Base-by-base conservation (phyloP, 2,329 filamentous ascomycete species). In the Venturia nashicola region DNA sequence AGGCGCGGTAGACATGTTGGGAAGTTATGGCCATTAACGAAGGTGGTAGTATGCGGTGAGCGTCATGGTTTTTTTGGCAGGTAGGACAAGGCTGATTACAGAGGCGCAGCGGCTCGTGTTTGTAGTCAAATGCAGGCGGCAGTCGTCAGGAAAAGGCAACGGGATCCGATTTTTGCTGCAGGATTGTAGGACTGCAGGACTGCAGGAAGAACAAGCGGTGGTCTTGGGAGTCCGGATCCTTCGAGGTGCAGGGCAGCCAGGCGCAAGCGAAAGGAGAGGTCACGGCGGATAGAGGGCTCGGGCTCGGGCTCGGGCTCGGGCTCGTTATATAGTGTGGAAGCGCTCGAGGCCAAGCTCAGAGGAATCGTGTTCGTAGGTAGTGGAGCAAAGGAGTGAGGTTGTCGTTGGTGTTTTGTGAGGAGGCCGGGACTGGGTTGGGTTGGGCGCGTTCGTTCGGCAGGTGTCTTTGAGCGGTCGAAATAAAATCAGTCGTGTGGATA, bases 1-100 rank as follows among this genome's bases (percentile, higher is more conserved):
- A 51, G 46, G 51, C 51, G 51, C 27, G 51, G 44, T 44, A 39
- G 60, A 34, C 60, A 62, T 62, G 43, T 36, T 62, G 60, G 32
- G 44, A 16, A 39, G 23, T 27, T 27, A 27, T 27, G 20, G 60
- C 42, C 43, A 23, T 62, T 34, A 62, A 43, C 60, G 60, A 32
- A 43, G 18, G 59, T 39, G 18, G 42, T 43, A 39, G 43, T 32
- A 34, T 32, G 42, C n/a, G 44, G 23, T 46, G 16, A 43, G 43
- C 60, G 18, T 51, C 36, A 34, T 62, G 36, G 27, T 42, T 43
- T 23, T 42, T 6, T 32, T 6, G 44, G 9, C 44, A 27, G 46
- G 46, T 51, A 51, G 27, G 20, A 51, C 46, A 59, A n/a, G 55
- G 55, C 34, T 59, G 39, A 42, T 59, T 23, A 11, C 39, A 39